phyloP scores from a whole-genome alignment of 495 filamentous ascomycete species.

The Penicillium waksmanii region DNA sequence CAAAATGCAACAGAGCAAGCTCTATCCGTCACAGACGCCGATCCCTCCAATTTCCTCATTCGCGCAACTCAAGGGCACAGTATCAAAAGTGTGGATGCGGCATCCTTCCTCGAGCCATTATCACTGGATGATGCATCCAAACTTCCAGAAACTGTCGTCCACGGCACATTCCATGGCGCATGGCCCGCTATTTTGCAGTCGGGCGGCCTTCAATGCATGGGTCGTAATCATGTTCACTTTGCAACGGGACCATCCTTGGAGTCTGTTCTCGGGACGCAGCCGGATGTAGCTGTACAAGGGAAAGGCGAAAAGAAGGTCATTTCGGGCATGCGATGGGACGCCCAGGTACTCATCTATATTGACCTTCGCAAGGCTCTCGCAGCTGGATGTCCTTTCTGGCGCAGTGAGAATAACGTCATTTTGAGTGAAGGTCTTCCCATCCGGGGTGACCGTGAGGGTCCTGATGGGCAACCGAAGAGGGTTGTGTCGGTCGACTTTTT shows the following conservation, averaged over 20 bases:
- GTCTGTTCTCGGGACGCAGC: slow-evolving; percentile 28
- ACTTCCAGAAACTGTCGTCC: slow-evolving; percentile 70
- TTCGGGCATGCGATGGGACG: slow-evolving; percentile 81
- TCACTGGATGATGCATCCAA: slow-evolving; percentile 47
- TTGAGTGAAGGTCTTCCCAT: slow-evolving; percentile 50
- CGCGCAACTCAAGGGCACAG: slow-evolving; percentile 93
- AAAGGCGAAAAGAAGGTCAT: slow-evolving; percentile 56
- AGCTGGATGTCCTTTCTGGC: slow-evolving; percentile 77
- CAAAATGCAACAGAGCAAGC: slow-evolving; percentile 35
- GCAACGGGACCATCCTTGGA: slow-evolving; percentile 64
- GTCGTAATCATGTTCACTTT: slow-evolving; percentile 85
- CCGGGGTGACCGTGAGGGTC: slow-evolving; percentile 14
- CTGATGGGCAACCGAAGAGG: slow-evolving; percentile 25
- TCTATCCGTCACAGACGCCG: slow-evolving; percentile 34
- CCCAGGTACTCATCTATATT: slow-evolving; percentile 78
- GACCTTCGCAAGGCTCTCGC: slow-evolving; percentile 68
- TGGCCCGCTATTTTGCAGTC: slow-evolving; percentile 72
- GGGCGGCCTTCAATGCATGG: slow-evolving; percentile 81
- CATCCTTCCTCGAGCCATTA: slow-evolving; percentile 69
- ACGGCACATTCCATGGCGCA: slow-evolving; percentile 81
- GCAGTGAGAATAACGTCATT: slow-evolving; percentile 82
- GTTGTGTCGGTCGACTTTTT: slow-evolving; percentile 48
- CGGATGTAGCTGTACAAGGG: slow-evolving; percentile 24
- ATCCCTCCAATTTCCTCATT: slow-evolving; percentile 77
- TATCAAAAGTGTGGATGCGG: slow-evolving; percentile 63